Evolutionary conservation across 768 basidiomycete species (phyloP).

Genomic region (Dendrothele bispora): DNA sequence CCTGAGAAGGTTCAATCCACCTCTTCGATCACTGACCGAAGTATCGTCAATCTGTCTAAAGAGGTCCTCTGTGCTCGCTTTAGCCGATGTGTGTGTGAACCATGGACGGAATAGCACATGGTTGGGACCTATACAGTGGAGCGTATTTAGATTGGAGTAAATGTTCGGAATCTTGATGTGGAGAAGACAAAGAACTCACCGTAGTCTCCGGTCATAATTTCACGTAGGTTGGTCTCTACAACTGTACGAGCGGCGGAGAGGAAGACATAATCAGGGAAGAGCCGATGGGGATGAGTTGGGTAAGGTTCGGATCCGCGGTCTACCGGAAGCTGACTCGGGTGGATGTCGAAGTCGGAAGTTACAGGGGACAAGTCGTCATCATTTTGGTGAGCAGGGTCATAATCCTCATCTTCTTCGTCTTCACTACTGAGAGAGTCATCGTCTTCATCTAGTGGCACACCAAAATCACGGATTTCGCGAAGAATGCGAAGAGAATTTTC

Average conservation of each 20-base stretch:
- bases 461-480: too few species aligned
- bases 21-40: background rate
- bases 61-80: background rate
- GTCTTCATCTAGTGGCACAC: too few species aligned
- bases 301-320: background rate
- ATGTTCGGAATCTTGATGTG: background rate
- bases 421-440: too few species aligned
- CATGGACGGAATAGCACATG: too few species aligned
- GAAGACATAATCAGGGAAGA: slow-evolving; percentile 50
- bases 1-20: slow-evolving; percentile 30
- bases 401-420: slow-evolving; percentile 13
- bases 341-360: background rate
- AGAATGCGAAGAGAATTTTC: too few species aligned
- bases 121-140: background rate
- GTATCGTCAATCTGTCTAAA: too few species aligned
- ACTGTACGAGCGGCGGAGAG: slow-evolving; percentile 50
- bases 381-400: slow-evolving; percentile 11
- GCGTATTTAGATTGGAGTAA: slow-evolving; percentile 3
- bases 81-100: background rate
- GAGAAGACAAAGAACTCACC: slow-evolving; percentile 4
- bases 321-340: background rate
- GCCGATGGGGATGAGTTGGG: slow-evolving; percentile 25
- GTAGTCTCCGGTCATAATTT: background rate
- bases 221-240: slow-evolving; percentile 47
- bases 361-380: background rate